Conservation (phyloP, 495 filamentous ascomycete genomes). For the Aspergillus steynii region DNA sequence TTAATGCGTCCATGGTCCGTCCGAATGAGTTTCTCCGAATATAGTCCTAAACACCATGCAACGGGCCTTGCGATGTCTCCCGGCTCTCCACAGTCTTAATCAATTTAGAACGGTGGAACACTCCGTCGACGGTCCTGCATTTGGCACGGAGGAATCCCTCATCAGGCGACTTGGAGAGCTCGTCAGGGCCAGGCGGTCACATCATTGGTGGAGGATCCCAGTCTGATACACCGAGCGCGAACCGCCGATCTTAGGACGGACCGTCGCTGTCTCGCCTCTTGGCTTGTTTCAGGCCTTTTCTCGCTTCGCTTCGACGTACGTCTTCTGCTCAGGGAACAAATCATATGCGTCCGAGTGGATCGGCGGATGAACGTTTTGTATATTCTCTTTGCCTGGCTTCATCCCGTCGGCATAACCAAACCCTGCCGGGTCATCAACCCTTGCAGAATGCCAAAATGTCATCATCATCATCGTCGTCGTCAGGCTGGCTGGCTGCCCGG, state of each 20-base stretch:
- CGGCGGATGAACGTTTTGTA: constrained; percentile 1
- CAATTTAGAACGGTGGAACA: constrained; percentile 1
- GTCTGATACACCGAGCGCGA: neutral
- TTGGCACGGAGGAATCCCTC: neutral
- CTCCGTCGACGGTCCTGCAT: neutral
- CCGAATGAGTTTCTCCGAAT: neutral
- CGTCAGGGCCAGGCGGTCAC: neutral
- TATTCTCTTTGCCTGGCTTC: constrained; percentile 1
- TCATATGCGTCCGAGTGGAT: neutral
- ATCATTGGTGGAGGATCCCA: neutral
- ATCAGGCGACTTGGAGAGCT: neutral
- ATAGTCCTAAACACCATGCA: neutral
- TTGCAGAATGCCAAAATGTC: neutral
- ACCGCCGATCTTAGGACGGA: neutral
- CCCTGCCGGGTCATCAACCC: neutral
- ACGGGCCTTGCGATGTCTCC: neutral
- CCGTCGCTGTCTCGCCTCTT: neutral
- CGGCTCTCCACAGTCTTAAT: neutral
- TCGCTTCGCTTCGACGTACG: too few species aligned
- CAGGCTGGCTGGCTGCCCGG: constrained; percentile 3
- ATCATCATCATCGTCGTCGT: constrained; percentile 12
- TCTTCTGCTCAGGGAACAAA: neutral
- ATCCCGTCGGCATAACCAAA: constrained; percentile 3
- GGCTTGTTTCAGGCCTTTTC: neutral
- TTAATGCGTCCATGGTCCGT: neutral